Evolutionary conservation across 2,329 filamentous ascomycete genomes (phyloP).

Genomic region (Microdochium trichocladiopsis): DNA sequence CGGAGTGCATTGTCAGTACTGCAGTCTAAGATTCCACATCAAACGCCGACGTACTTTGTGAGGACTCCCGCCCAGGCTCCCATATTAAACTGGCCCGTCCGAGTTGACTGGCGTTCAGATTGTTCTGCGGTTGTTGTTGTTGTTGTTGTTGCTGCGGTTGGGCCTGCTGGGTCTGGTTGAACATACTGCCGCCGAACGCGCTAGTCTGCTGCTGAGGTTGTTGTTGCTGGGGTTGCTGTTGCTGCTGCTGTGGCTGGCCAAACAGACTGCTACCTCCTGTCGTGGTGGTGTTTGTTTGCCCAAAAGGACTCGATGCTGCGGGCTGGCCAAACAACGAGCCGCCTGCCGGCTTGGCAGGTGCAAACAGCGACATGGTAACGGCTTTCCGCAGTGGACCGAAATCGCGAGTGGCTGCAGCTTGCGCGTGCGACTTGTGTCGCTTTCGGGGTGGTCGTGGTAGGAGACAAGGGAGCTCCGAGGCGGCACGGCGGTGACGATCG

Average conservation of each 20-base stretch:
- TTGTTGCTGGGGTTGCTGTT: constrained; percentile 25
- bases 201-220: constrained; percentile 31
- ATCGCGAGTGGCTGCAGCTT: no score
- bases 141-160: constrained; percentile 31
- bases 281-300: constrained; percentile 8
- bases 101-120: constrained; percentile 34
- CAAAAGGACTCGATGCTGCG: constrained; percentile 6
- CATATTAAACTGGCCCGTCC: constrained; percentile 22
- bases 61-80: constrained; percentile 21
- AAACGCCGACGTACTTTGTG: constrained; percentile 1
- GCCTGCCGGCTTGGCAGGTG: constrained; percentile 10
- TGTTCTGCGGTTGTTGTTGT: constrained; percentile 25
- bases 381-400: constrained; percentile 9
- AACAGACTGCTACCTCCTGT: constrained; percentile 25
- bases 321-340: constrained; percentile 19
- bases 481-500: neutral
- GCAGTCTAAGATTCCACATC: no score
- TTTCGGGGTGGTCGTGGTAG: neutral
- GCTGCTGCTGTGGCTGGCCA: constrained; percentile 24
- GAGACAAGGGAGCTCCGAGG: neutral
- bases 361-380: constrained; percentile 2
- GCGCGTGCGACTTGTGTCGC: no score
- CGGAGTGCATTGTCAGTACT: constrained; percentile 1
- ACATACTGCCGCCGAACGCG: constrained; percentile 20
- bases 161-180: constrained; percentile 20